Evolutionary conservation across 2,329 filamentous ascomycete species (phyloP).

Genomic region (Diaporthe aspalathi): DNA sequence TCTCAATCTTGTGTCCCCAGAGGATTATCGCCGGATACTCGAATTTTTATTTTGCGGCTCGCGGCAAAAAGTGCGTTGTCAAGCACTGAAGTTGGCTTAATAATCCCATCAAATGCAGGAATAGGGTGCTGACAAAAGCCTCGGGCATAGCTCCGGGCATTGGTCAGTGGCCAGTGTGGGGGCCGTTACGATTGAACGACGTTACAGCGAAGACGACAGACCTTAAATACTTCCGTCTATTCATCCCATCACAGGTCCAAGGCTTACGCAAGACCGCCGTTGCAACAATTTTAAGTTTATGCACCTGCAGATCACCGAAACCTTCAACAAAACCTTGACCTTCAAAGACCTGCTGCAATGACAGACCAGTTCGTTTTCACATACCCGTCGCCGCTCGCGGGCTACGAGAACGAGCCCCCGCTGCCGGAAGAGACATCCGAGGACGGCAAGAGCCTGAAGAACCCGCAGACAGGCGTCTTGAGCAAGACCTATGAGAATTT

Average conservation of each 20-base stretch:
- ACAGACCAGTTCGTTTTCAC: constrained; percentile 55
- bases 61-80: not conserved
- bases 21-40: not conserved
- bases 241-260: not conserved
- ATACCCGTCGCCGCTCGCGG: constrained; percentile 68
- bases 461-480: constrained; percentile 68
- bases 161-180: constrained; percentile 17
- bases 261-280: not conserved
- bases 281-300: not conserved
- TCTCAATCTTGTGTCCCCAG: not conserved
- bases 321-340: too few relatives aligned
- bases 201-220: not conserved
- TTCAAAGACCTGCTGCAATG: constrained; percentile 44
- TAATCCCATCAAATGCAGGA: not conserved
- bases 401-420: constrained; percentile 67
- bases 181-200: not conserved
- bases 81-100: constrained; percentile 9
- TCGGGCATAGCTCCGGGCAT: not conserved
- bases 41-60: not conserved
- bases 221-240: not conserved
- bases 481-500: constrained; percentile 80
- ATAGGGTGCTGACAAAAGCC: constrained; percentile 29
- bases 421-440: constrained; percentile 68
- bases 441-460: constrained; percentile 83
- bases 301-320: too few relatives aligned